These are phyloP conservation scores for Metarhizium robertsii DNA, from an alignment of 2,329 filamentous ascomycete genomes.

Conservation along the genomic window DNA sequence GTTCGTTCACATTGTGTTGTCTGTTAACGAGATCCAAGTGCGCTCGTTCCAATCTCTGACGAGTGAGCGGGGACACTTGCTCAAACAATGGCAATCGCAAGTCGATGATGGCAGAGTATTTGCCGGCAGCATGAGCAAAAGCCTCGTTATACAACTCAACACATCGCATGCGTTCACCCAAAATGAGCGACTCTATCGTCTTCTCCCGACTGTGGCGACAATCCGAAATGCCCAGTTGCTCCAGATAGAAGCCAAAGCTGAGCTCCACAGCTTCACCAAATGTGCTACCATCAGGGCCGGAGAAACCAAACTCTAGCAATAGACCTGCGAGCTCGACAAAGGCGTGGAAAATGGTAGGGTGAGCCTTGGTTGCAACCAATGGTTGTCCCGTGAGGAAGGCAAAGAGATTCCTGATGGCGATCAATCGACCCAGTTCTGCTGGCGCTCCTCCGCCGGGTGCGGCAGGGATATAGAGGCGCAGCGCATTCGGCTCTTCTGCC, in stretches of 20 bases:
- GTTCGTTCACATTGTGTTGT: constrained; percentile 58
- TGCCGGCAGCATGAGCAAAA: constrained; percentile 84
- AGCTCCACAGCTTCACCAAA: constrained; percentile 52
- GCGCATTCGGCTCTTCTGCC: constrained; percentile 27
- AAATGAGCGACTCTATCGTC: constrained; percentile 78
- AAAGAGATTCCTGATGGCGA: constrained; percentile 55
- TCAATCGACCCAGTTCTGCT: constrained; percentile 42
- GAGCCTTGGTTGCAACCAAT: constrained; percentile 46
- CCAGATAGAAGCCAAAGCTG: constrained; percentile 66
- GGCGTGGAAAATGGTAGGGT: constrained; percentile 43
- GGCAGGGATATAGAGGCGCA: constrained; percentile 45
- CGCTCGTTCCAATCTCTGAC: constrained; percentile 72
- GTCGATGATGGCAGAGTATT: constrained; percentile 63
- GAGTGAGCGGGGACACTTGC: constrained; percentile 61
- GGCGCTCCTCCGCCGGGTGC: constrained; percentile 23
- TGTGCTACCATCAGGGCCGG: constrained; percentile 43
- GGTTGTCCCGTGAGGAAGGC: constrained; percentile 56
- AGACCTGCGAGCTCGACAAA: constrained; percentile 45
- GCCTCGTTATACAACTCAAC: constrained; percentile 80
- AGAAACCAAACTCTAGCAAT: constrained; percentile 49
- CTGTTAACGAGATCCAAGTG: constrained; percentile 70
- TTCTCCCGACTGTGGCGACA: constrained; percentile 76
- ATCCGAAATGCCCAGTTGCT: constrained; percentile 69
- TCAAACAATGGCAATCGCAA: constrained; percentile 60
- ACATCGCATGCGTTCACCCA: constrained; percentile 80